Evolutionary conservation across 768 basidiomycete genomes (phyloP).

Genomic region (Suillus subaureus): DNA sequence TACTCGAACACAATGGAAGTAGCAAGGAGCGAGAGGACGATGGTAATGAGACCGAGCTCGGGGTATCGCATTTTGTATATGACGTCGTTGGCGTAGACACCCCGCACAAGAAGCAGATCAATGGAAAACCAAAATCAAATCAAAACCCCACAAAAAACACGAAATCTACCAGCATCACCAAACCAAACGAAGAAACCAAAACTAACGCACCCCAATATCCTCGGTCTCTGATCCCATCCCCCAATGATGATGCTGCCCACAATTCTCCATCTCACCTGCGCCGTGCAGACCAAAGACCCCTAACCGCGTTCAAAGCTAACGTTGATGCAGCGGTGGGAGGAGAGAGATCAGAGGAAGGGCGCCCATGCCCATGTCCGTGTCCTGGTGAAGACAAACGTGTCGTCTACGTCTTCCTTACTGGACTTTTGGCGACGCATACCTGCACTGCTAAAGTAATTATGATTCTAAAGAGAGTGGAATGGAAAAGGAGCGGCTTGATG

Average conservation of each 20-base stretch:
- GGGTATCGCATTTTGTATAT: slow-evolving; percentile 77
- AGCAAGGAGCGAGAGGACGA: slow-evolving; percentile 59
- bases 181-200: too few species aligned
- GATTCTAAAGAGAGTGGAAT: slow-evolving; percentile 4
- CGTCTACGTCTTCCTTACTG: slow-evolving; percentile 41
- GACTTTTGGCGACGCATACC: slow-evolving; percentile 47
- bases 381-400: not conserved
- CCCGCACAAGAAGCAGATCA: not conserved
- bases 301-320: too few species aligned
- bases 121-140: not conserved
- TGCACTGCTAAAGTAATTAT: not conserved
- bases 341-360: too few species aligned
- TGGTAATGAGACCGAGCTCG: slow-evolving; percentile 50
- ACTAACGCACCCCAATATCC: too few species aligned
- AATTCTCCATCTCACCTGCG: too few species aligned
- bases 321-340: too few species aligned
- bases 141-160: not conserved
- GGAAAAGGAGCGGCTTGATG: slow-evolving; percentile 6
- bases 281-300: too few species aligned
- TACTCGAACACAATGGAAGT: slow-evolving; percentile 64
- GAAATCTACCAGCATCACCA: not conserved
- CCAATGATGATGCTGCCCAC: too few species aligned
- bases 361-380: too few species aligned
- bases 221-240: too few species aligned
- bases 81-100: not conserved